phyloP scores from a whole-genome alignment of 352 stramenopile species.

The Pythium plurisporium region DNA sequence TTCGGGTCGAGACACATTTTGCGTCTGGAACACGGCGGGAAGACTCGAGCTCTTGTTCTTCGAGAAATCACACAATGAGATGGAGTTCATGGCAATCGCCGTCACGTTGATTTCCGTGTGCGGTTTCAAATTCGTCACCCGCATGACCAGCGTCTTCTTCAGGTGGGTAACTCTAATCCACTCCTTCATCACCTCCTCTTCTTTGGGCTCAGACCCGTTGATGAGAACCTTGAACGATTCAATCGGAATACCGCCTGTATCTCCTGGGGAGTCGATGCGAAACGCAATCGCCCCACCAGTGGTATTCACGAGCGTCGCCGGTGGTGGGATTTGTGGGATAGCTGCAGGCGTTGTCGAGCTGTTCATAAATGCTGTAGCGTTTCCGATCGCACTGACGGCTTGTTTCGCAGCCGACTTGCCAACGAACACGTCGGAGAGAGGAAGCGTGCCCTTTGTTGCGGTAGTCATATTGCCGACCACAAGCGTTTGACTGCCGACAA shows the following conservation, averaged over 20 bases:
- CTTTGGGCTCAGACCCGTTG: constrained; percentile 26
- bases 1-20: constrained; percentile 23
- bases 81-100: constrained; percentile 32
- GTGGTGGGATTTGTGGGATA: constrained; percentile 29
- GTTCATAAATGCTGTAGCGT: constrained; percentile 27
- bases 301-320: constrained; percentile 24
- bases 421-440: constrained; percentile 25
- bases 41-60: constrained; percentile 21
- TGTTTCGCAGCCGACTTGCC: constrained; percentile 26
- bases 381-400: constrained; percentile 23
- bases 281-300: constrained; percentile 45
- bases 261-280: constrained; percentile 15
- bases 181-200: background rate
- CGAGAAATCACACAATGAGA: constrained; percentile 48
- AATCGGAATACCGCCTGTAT: constrained; percentile 44
- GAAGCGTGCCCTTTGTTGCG: constrained; percentile 27
- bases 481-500: constrained; percentile 10
- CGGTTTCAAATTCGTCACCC: constrained; percentile 26
- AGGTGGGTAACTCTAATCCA: constrained; percentile 4
- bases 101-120: constrained; percentile 31
- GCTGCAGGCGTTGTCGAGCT: constrained; percentile 29
- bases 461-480: constrained; percentile 37
- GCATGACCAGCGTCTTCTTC: constrained; percentile 24
- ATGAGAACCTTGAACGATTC: constrained; percentile 36
- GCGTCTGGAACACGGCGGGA: constrained; percentile 24